Evolutionary conservation across 2,329 filamentous ascomycete genomes (phyloP).

Genomic region (Botrytis elliptica): DNA sequence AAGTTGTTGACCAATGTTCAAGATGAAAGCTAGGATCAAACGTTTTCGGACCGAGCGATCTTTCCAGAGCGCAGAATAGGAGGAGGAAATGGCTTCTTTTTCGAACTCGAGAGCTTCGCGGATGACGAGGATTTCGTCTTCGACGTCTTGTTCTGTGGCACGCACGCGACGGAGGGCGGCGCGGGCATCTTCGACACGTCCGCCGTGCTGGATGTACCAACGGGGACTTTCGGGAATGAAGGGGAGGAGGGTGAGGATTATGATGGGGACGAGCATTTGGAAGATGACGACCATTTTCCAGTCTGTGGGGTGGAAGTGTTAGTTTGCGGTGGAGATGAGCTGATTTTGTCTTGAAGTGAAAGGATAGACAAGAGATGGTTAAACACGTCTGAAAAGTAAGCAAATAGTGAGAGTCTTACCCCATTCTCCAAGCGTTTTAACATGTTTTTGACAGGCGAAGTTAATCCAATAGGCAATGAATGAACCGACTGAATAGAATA

Average conservation of each 20-base stretch:
- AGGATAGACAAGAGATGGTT: background rate
- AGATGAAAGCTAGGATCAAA: conserved; percentile 60
- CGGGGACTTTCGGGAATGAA: conserved; percentile 68
- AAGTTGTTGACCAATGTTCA: conserved; percentile 71
- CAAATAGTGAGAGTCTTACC: conserved; percentile 33
- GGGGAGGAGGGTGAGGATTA: conserved; percentile 62
- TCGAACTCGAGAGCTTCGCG: conserved; percentile 70
- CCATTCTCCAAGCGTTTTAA: conserved; percentile 56
- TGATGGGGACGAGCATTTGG: conserved; percentile 64
- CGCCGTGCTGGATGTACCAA: conserved; percentile 62
- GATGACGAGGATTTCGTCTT: conserved; percentile 64
- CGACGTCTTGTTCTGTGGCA: conserved; percentile 50
- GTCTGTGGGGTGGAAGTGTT: conserved; percentile 39
- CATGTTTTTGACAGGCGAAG: conserved; percentile 31
- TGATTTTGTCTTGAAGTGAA: background rate
- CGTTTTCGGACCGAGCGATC: conserved; percentile 67
- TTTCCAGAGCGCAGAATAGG: conserved; percentile 67
- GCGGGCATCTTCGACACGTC: conserved; percentile 52
- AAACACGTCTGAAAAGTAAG: background rate
- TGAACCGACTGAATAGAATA: conserved; percentile 60
- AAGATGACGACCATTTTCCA: conserved; percentile 73
- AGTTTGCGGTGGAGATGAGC: background rate
- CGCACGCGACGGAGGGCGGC: conserved; percentile 58
- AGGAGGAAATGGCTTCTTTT: conserved; percentile 63
- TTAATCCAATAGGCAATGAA: conserved; percentile 36